A percentile compares a stretch with the other conserved stretches of the same genome.
Conservation (phyloP, 2,329 filamentous ascomycete species). For the Shiraia bambusicola region DNA sequence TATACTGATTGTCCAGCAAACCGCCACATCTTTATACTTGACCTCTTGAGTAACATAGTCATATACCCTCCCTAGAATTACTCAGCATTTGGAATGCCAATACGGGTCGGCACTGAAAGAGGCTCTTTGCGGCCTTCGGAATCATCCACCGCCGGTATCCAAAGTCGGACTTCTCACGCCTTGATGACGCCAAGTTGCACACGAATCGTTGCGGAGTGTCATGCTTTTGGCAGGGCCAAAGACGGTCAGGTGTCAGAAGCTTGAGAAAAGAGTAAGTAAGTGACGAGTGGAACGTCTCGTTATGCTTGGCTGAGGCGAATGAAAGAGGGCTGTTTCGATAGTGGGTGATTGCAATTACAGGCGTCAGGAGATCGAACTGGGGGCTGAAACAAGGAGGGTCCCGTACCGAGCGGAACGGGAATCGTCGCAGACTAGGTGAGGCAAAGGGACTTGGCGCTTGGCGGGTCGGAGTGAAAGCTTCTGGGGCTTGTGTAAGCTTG, state of each 20-base stretch:
- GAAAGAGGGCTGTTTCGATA: slow-evolving; percentile 3
- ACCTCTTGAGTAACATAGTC: too few species aligned
- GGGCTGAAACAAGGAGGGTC: slow-evolving; percentile 3
- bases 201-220: not conserved
- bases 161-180: not conserved
- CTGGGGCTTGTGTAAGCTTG: too few species aligned
- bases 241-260: slow-evolving; percentile 1
- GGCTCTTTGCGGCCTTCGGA: not conserved
- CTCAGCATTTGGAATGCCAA: too few species aligned
- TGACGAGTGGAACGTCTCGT: not conserved
- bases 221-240: not conserved
- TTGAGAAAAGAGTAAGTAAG: not conserved
- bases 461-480: not conserved
- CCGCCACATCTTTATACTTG: slow-evolving; percentile 1
- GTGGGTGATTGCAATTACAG: slow-evolving; percentile 1
- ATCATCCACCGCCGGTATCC: not conserved
- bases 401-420: not conserved
- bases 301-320: slow-evolving; percentile 10
- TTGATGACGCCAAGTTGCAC: slow-evolving; percentile 4
- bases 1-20: slow-evolving; percentile 30
- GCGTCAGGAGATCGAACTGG: not conserved
- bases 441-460: slow-evolving; percentile 1
- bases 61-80: too few species aligned
- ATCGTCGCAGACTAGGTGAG: not conserved
- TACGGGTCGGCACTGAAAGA: too few species aligned